Percentiles rank a stretch among this genome's conserved stretches.
Conservation (phyloP, 2,329 filamentous ascomycete genomes). For the Fusarium sp. region DNA sequence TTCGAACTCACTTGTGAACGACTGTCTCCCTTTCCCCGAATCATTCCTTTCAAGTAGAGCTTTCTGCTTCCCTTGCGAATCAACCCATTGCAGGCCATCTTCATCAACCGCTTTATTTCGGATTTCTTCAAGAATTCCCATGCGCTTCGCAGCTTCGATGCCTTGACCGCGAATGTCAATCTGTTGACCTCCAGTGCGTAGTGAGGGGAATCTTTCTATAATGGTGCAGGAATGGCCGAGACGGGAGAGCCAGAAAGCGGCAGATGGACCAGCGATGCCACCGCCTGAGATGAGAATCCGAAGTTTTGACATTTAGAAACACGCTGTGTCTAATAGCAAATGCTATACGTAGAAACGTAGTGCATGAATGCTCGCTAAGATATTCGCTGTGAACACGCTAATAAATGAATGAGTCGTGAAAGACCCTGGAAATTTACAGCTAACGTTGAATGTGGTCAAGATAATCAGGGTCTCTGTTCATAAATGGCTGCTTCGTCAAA, state of each 20-base stretch:
- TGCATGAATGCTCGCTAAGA: neutral
- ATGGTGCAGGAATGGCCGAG: constrained; percentile 53
- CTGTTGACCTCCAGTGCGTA: constrained; percentile 55
- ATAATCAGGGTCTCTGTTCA: neutral
- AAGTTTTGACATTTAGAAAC: constrained; percentile 39
- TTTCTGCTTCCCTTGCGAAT: constrained; percentile 48
- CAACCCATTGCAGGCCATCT: constrained; percentile 57
- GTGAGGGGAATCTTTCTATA: constrained; percentile 51
- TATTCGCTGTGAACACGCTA: neutral
- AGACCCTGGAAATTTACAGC: neutral
- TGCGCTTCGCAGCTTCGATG: constrained; percentile 49
- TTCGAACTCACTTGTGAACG: constrained; percentile 65
- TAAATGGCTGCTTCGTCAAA: neutral
- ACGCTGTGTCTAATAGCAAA: neutral
- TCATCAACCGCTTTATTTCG: constrained; percentile 55
- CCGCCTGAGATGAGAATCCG: constrained; percentile 60
- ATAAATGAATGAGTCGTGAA: neutral
- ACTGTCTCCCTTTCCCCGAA: constrained; percentile 54
- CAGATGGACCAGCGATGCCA: constrained; percentile 56
- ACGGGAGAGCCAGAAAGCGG: constrained; percentile 54
- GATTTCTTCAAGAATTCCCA: constrained; percentile 52
- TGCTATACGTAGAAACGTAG: too few species aligned
- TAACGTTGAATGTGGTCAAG: neutral
- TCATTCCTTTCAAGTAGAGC: constrained; percentile 53
- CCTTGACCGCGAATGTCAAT: constrained; percentile 58